Base-by-base conservation (phyloP, 495 filamentous ascomycete species). In the Xylaria sp. region DNA sequence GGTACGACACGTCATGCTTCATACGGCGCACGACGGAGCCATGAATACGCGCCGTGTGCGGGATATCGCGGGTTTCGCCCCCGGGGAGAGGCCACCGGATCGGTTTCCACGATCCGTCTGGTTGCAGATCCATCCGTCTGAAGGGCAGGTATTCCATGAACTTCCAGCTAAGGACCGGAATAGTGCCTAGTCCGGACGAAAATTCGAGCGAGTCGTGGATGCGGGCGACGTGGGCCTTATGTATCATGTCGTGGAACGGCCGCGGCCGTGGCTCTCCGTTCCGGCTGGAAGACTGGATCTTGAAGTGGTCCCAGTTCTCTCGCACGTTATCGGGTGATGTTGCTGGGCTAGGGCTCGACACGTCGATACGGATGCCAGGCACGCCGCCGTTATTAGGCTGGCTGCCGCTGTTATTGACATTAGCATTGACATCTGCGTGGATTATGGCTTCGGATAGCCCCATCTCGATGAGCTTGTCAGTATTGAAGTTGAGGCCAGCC, bases 71-170 rank as follows among this genome's bases (percentile, higher is more conserved):
- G 5, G 91, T 89, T 77, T 96, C 93, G 31, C 93, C 93, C 57
- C 88, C 88, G 0, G 93, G 93, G 5, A 96, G 78, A 0, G 93
- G 93, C 90, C 92, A 94, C 26, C 88, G 81, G 69, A 97, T 95
- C 0, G 91, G 90, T 73, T 91, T 91, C 93, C 93, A 97, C 0
- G 88, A 88, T 1, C 93, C 93, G 70, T 95, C 90, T 3, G 83
- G 67, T 61, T 88, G 86, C 24, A 96, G 76, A 75, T 95, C 93
- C 92, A 97, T 93, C 11, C 93, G 87, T 1, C 92, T 88, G 82
- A 96, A 95, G 0, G 93, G 93, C 17, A 97, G 82, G 75, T 90
- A 94, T 75, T 97, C 92, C 92, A 96, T 95, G 40, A 94, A 79
- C 29, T 89, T 90, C 94, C 94, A 96, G 0, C 87, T 87, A 1